Conservation (phyloP, 2,329 filamentous ascomycete genomes). For the Endoconidiophora laricicola region DNA sequence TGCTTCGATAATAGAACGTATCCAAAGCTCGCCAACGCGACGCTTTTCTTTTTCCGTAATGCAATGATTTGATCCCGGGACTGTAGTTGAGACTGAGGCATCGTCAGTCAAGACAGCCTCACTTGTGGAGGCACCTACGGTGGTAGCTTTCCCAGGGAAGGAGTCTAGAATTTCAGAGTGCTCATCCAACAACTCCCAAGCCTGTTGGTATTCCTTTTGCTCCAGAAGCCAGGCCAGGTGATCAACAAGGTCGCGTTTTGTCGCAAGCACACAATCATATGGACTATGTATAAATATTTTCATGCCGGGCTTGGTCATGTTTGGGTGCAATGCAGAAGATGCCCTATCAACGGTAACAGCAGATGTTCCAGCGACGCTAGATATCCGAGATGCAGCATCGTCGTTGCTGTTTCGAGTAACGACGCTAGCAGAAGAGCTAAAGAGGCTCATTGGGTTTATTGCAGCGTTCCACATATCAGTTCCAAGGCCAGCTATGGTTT, state of each 20-base stretch:
- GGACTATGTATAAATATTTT: constrained; percentile 92
- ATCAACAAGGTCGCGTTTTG: constrained; percentile 72
- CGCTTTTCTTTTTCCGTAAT: constrained; percentile 73
- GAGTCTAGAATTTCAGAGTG: constrained; percentile 56
- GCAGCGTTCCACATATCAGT: constrained; percentile 82
- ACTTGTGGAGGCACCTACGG: constrained; percentile 33
- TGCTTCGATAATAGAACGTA: constrained; percentile 64
- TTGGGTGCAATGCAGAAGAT: constrained; percentile 30
- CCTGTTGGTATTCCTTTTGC: constrained; percentile 62
- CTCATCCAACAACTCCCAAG: constrained; percentile 78
- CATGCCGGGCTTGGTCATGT: constrained; percentile 37
- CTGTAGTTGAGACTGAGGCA: constrained; percentile 31
- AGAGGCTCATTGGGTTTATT: constrained; percentile 70
- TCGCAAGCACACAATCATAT: constrained; percentile 87
- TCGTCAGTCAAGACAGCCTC: constrained; percentile 34
- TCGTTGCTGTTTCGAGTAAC: constrained; percentile 45
- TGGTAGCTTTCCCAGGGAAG: constrained; percentile 26
- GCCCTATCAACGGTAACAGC: constrained; percentile 17
- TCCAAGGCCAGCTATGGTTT: constrained; percentile 54
- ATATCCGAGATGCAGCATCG: constrained; percentile 29
- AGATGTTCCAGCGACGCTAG: constrained; percentile 20
- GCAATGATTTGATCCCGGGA: constrained; percentile 16
- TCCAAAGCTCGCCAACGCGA: constrained; percentile 82
- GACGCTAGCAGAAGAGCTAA: constrained; percentile 73
- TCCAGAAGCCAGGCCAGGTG: constrained; percentile 76